A percentile compares a stretch with the other conserved stretches of the same genome.
phyloP scores from a whole-genome alignment of 2,329 filamentous ascomycete species.

The Paracoccidioides brasiliensis region DNA sequence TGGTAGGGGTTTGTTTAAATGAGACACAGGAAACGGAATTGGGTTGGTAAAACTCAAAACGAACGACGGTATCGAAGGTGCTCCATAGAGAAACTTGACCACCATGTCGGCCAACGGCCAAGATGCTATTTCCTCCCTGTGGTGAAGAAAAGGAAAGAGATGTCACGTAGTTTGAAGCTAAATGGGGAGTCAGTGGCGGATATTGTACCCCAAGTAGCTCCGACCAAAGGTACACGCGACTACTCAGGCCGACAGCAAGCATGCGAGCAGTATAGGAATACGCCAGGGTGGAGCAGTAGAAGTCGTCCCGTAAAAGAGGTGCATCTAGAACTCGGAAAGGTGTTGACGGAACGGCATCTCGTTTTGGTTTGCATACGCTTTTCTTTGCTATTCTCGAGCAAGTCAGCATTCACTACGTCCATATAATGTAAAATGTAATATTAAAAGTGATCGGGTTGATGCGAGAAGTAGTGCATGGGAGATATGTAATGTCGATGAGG shows the following conservation, averaged over 20 bases:
- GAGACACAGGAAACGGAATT: slow-evolving; percentile 64
- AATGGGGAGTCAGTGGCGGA: slow-evolving; percentile 41
- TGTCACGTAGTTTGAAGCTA: slow-evolving; percentile 50
- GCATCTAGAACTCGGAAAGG: slow-evolving; percentile 86
- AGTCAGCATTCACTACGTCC: slow-evolving; percentile 7
- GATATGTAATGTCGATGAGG: too few relatives aligned
- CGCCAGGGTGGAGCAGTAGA: slow-evolving; percentile 83
- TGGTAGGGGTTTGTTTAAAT: slow-evolving; percentile 56
- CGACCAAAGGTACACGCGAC: slow-evolving; percentile 78
- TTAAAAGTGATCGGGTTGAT: background rate
- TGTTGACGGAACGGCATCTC: slow-evolving; percentile 48
- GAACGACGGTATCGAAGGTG: slow-evolving; percentile 48
- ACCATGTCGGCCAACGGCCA: slow-evolving; percentile 72
- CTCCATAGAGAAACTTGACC: slow-evolving; percentile 68
- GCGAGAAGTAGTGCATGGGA: background rate
- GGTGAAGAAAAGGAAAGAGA: slow-evolving; percentile 81
- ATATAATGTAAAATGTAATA: background rate
- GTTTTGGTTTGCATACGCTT: slow-evolving; percentile 9
- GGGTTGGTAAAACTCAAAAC: slow-evolving; percentile 63
- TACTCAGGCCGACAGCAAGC: slow-evolving; percentile 70
- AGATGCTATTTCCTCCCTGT: slow-evolving; percentile 60
- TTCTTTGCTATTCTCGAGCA: slow-evolving; percentile 14
- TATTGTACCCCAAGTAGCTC: slow-evolving; percentile 55
- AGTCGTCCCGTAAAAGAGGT: slow-evolving; percentile 80
- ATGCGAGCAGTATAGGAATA: slow-evolving; percentile 64